Evolutionary conservation across 1,284 basidiomycete species (phyloP), one percentile per base, ranked within the genome.

Genomic region (Malassezia sympodialis): DNA sequence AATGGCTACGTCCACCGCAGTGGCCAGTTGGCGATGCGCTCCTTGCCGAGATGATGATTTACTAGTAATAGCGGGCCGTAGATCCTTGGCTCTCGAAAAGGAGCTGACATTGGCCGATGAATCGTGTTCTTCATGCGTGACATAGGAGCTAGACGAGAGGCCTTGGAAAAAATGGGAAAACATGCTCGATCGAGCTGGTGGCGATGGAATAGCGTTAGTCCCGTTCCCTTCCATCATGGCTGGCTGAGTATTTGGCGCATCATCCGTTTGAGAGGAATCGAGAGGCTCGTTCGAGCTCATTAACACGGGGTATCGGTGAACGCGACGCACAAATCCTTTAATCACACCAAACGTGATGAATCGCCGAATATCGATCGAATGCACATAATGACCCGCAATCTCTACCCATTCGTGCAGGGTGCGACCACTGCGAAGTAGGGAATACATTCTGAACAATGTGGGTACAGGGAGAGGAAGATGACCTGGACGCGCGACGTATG

Each of bases 341-440:
- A 99, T 94, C n/a, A 96, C 86, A 12, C 93, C 94, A 69, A 98
- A 99, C 60, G 87, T 90, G n/a, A 90, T 85, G 75, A 99, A 94
- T 14, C 94, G 82, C 5, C 93, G 82, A 8, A 89, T 82, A 72
- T 98, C 94, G 53, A 98, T 85, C 1, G 86, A 87, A 17, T 85
- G 76, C 6, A 19, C 42, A 34, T 69, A 65, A 14, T 69, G 55
- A 6, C 84, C 79, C 67, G 89, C 80, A 39, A 80, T 79, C 62
- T 89, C 84, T 78, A 90, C 87, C 93, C 94, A 99, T 48, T 89
- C 83, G 42, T 83, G 81, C 2, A 98, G 80, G 0, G 88, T 90
- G 57, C 83, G 82, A 2, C 89, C 89, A 0, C 87, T 83, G 58
- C 83, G 83, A n/a, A 98, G 78, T 37, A 86, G 80, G 14, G 90